Percentiles rank a stretch among this genome's conserved stretches.
Evolutionary conservation across 495 filamentous ascomycete species (phyloP).

Genomic region (Rusavskia elegans): DNA sequence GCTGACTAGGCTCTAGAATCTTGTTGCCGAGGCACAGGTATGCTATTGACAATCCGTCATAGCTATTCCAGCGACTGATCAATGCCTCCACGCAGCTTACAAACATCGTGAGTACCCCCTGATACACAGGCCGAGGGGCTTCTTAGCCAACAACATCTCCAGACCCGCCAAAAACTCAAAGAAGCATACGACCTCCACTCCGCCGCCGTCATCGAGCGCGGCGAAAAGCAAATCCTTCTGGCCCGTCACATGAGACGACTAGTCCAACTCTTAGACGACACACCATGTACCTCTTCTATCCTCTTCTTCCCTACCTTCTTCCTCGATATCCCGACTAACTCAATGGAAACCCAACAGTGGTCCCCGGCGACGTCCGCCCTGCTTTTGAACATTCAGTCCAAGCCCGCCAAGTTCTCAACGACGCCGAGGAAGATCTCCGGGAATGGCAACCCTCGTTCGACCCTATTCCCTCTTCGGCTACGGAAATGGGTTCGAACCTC

Average conservation of each 20-base stretch:
- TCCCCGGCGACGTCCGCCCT: constrained; percentile 63
- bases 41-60: too few relatives aligned
- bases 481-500: constrained; percentile 13
- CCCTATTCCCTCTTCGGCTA: constrained; percentile 29
- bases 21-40: constrained; percentile 83
- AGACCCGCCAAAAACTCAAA: constrained; percentile 87
- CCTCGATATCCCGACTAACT: neutral
- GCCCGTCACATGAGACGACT: constrained; percentile 77
- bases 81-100: neutral
- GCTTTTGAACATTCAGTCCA: constrained; percentile 46
- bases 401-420: constrained; percentile 74
- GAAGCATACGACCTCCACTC: constrained; percentile 82
- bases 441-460: constrained; percentile 51
- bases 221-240: constrained; percentile 89
- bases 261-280: constrained; percentile 79
- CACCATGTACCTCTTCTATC: constrained; percentile 7
- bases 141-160: neutral
- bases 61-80: too few relatives aligned
- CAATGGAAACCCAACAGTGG: constrained; percentile 35
- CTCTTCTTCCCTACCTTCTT: neutral
- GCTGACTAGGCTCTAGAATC: constrained; percentile 23
- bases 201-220: constrained; percentile 77
- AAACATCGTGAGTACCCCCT: neutral
- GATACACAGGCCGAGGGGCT: neutral
- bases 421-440: constrained; percentile 76